Evolutionary conservation across 257 asterid species (phyloP), one percentile per base, ranked within the genome.

Genomic region (Handroanthus guayacan): DNA sequence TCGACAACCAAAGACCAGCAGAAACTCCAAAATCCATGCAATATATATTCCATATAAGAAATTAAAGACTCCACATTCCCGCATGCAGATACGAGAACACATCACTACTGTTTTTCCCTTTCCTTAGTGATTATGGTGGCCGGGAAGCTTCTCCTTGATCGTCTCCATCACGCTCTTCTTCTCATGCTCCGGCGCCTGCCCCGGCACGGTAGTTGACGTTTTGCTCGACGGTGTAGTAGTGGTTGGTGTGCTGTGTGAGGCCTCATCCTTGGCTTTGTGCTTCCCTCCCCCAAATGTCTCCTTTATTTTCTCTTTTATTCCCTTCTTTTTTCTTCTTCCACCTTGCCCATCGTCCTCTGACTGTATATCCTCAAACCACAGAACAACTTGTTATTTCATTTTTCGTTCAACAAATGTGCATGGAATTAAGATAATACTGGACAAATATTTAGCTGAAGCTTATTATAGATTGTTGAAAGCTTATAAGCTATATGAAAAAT

Each of bases 331-430:
- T 69, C 87, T 87, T 17, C 92, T 88, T 50, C 92, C 97, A 18
- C 98, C 97, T 79, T 81, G 78, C 50, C 87, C 97, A 3, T 93
- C 96, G 25, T 88, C 96, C 80, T 89, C 98, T 5, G 93, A 88
- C 94, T 87, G 43, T 74, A 70, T 9, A 5, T 2, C 14, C 4
- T 31, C 39, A 16, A 3, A 9, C 34, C 34, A 72, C 34, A 7
- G 0, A 8, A n/a, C 47, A 41, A 41, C 18, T 12, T 6, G 31
- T 9, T 9, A 20, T 1, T n/a, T 9, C 7, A 62, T 0, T 25
- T 25, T 25, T 25, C 31, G 31, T 25, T 25, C 31, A 25, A 25
- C 31, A 25, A 25, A 25, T 25, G 31, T 25, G 31, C 31, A 25
- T 25, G 31, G 31, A 25, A 25, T 25, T 25, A 25, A 25, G 31